Conservation (phyloP, 371 early-diverging fungal genomes). For the Haplosporangium sp. region DNA sequence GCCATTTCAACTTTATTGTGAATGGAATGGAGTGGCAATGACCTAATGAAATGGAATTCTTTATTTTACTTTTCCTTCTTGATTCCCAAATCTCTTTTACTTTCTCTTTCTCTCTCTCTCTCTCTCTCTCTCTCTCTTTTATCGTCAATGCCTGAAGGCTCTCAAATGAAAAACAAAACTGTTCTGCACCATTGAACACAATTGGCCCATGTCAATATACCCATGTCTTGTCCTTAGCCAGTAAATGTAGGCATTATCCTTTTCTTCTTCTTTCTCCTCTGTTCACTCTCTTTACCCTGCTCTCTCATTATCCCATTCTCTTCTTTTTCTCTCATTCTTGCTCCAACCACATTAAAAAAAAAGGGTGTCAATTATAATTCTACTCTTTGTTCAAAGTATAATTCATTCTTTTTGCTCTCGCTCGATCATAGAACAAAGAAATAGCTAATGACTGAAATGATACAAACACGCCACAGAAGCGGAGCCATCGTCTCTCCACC, state of each 20-base stretch:
- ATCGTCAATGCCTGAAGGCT: constrained; percentile 9
- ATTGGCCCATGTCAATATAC: neutral
- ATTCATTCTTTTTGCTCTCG: neutral
- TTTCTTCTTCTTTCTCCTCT: neutral
- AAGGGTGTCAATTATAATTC: neutral
- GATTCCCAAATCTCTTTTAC: too few relatives aligned
- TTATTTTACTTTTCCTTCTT: too few relatives aligned
- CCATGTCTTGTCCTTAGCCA: neutral
- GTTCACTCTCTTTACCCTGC: neutral
- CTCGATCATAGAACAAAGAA: constrained; percentile 8
- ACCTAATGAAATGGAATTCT: too few relatives aligned
- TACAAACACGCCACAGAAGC: constrained; percentile 36
- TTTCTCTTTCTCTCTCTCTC: too few relatives aligned
- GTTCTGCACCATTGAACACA: constrained; percentile 2
- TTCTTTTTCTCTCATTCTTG: neutral
- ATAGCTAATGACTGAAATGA: constrained; percentile 18
- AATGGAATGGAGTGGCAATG: too few relatives aligned
- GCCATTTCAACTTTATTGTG: too few relatives aligned
- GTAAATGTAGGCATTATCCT: constrained; percentile 6
- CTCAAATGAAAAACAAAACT: constrained; percentile 1
- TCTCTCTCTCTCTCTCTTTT: neutral
- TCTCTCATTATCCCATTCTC: neutral
- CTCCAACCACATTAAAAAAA: neutral
- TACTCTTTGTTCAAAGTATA: neutral
- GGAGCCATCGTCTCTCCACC: constrained; percentile 22